Conservation (phyloP, 2,329 filamentous ascomycete genomes). For the Volutella citrinella region DNA sequence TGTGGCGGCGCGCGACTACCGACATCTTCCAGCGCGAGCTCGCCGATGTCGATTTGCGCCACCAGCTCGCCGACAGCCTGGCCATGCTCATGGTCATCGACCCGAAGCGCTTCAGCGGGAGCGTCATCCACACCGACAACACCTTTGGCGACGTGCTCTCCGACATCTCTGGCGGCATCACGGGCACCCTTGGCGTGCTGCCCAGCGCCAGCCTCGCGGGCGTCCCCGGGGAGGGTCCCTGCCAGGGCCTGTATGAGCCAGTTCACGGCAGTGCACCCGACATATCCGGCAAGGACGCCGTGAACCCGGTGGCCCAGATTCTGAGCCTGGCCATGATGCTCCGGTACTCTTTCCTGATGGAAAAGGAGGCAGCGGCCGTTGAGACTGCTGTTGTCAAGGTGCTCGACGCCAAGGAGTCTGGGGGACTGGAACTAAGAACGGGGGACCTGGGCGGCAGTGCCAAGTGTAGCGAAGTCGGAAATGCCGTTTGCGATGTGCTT, state of each 20-base stretch:
- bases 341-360: slow-evolving; percentile 65
- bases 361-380: slow-evolving; percentile 59
- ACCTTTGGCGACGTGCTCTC: slow-evolving; percentile 47
- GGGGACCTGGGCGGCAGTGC: slow-evolving; percentile 63
- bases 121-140: slow-evolving; percentile 46
- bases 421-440: slow-evolving; percentile 52
- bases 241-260: slow-evolving; percentile 73
- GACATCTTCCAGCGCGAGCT: slow-evolving; percentile 41
- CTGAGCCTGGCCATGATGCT: slow-evolving; percentile 73
- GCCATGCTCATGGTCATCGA: slow-evolving; percentile 47
- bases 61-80: slow-evolving; percentile 47
- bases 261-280: slow-evolving; percentile 74
- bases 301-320: slow-evolving; percentile 71
- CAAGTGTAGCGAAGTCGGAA: slow-evolving; percentile 64
- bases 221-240: slow-evolving; percentile 35
- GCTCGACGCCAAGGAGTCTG: slow-evolving; percentile 50
- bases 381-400: slow-evolving; percentile 63
- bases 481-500: slow-evolving; percentile 41
- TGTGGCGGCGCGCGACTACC: slow-evolving; percentile 44
- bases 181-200: slow-evolving; percentile 42
- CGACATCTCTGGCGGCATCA: slow-evolving; percentile 44
- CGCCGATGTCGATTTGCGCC: slow-evolving; percentile 38
- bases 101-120: slow-evolving; percentile 42
- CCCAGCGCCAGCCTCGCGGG: slow-evolving; percentile 45
- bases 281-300: slow-evolving; percentile 68